Evolutionary conservation across 225 moss, liverwort and hornwort species (phyloP).

Genomic region (Polytrichum formosum): DNA sequence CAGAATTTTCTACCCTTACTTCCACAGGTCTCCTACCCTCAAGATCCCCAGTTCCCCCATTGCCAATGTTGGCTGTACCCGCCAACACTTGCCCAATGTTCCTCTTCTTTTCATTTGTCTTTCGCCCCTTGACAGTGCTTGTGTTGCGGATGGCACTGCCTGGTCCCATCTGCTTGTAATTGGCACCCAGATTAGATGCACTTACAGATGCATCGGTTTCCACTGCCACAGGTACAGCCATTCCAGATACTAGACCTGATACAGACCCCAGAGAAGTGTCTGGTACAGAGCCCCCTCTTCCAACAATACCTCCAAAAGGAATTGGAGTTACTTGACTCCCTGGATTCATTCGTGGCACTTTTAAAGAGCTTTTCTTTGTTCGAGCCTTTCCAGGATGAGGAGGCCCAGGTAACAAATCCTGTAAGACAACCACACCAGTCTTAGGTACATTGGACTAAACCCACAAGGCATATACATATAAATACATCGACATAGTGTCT

Average conservation of each 20-base stretch:
- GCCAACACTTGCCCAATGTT: slow-evolving; percentile 60
- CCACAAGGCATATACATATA: not conserved
- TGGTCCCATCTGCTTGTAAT: slow-evolving; percentile 14
- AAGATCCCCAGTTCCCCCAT: slow-evolving; percentile 16
- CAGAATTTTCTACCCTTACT: slow-evolving; percentile 23
- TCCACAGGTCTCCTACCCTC: slow-evolving; percentile 25
- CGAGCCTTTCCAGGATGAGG: slow-evolving; percentile 42
- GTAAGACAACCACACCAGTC: not conserved
- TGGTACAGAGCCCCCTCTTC: slow-evolving; percentile 18
- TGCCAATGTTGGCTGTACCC: slow-evolving; percentile 25
- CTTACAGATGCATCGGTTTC: slow-evolving; percentile 5
- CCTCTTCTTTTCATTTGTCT: slow-evolving; percentile 49
- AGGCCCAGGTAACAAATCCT: slow-evolving; percentile 33
- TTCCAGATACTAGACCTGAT: slow-evolving; percentile 32
- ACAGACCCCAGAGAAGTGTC: slow-evolving; percentile 22
- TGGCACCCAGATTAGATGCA: not conserved
- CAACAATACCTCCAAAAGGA: slow-evolving; percentile 19
- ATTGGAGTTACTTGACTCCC: slow-evolving; percentile 7
- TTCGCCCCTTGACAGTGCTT: slow-evolving; percentile 32
- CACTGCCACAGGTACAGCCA: slow-evolving; percentile 30
- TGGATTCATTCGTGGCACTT: slow-evolving; percentile 21
- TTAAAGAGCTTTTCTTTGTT: slow-evolving; percentile 39
- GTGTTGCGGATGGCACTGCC: slow-evolving; percentile 12
- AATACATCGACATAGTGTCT: not conserved
- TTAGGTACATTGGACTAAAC: too few relatives aligned